Base-by-base conservation (phyloP, 352 stramenopile genomes). In the Pythium volutum region DNA sequence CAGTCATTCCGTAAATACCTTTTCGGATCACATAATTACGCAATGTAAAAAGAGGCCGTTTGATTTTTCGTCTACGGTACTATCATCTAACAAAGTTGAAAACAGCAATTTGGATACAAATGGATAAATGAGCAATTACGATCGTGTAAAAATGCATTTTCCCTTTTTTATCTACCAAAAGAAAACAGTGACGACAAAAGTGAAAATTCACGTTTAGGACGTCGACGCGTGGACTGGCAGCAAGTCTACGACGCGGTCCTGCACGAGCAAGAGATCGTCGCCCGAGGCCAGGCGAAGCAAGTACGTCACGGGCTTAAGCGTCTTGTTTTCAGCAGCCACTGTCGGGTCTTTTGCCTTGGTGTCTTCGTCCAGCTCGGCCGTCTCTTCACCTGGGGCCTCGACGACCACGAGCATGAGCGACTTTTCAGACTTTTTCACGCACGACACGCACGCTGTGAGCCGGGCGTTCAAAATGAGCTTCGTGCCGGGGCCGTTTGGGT, bases 381-480 rank as follows among this genome's bases (percentile, higher is more conserved):
- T 27, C 18, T 52, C 50, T 14, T 53, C 46, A 7, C 20, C 48
- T 18, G 52, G 20, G 18, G 67, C 70, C 60, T 92, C 79, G 45
- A 88, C 67, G 51, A 92, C 63, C 29, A 81, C 80, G 42, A 90
- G 48, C 47, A 88, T 67, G 69, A 92, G 75, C 54, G 83, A 76
- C 60, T 92, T 92, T 55, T 92, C 80, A 62, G 82, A 82, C 69
- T 91, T 91, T 59, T 81, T 76, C 29, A 87, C 76, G 36, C 73
- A 88, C 34, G 82, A 43, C 52, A 89, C 48, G 53, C 75, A 91
- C 33, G 83, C 82, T 25, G 66, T 73, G 53, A 93, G 72, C 7
- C 77, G 75, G 11, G 75, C 73, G 59, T 93, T 93, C 59, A 93
- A 64, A 39, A 93, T 69, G 63, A 93, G 68, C 69, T 91, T 91